These are phyloP conservation scores for Orbilia quercus DNA, from an alignment of 2,329 filamentous ascomycete genomes.

Conservation along the genomic window DNA sequence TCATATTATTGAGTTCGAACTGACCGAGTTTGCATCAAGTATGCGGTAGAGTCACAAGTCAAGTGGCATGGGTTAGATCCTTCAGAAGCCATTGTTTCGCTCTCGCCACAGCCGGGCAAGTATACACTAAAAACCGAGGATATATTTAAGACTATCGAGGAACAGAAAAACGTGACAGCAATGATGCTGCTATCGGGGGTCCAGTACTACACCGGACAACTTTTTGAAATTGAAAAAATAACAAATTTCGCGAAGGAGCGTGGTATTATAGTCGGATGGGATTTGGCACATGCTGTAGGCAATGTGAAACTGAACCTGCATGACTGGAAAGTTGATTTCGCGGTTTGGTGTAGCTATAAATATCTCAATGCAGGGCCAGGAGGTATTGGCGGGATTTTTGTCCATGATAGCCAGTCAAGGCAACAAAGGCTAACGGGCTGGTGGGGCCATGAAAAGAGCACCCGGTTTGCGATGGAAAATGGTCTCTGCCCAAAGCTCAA, in stretches of 20 bases:
- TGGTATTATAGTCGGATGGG: constrained; percentile 83
- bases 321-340: constrained; percentile 89
- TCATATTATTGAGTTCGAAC: background rate
- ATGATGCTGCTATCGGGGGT: constrained; percentile 85
- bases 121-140: constrained; percentile 76
- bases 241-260: constrained; percentile 78
- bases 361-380: constrained; percentile 90
- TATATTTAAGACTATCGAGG: constrained; percentile 78
- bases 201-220: constrained; percentile 91
- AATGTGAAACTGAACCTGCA: constrained; percentile 83
- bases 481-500: constrained; percentile 59
- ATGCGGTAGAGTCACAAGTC: constrained; percentile 85
- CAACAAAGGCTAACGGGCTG: constrained; percentile 78
- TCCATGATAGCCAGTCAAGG: constrained; percentile 77
- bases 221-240: constrained; percentile 83
- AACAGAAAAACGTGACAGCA: constrained; percentile 77
- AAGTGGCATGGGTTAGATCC: constrained; percentile 75
- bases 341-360: constrained; percentile 94
- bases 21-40: constrained; percentile 66
- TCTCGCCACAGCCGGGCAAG: constrained; percentile 71
- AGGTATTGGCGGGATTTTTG: constrained; percentile 80
- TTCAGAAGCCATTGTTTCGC: constrained; percentile 76
- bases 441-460: constrained; percentile 84
- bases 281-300: constrained; percentile 85
- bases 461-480: constrained; percentile 85